A percentile compares a stretch with the other conserved stretches of the same genome.
These are phyloP conservation scores for Mallotus repandus DNA, from an alignment of 441 rosid genomes.

Conservation along the genomic window DNA sequence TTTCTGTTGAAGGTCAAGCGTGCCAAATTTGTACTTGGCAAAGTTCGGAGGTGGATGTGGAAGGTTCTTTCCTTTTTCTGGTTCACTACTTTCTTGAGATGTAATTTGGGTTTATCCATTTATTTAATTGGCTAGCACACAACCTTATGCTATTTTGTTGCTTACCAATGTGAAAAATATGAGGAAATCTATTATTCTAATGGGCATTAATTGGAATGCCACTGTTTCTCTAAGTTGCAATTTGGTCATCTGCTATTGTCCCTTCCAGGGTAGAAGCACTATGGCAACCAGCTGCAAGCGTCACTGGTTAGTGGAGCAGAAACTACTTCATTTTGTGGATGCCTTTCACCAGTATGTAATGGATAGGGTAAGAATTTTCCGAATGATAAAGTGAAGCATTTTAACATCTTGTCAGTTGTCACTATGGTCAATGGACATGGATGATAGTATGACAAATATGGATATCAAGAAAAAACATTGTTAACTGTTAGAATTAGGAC, in stretches of 20 bases:
- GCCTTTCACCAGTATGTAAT: conserved; percentile 98
- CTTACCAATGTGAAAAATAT: neutral
- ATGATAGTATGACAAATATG: neutral
- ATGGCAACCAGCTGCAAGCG: conserved; percentile 55
- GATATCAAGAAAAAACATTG: neutral
- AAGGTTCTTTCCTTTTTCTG: conserved; percentile 51
- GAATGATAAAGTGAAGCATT: conserved; percentile 12
- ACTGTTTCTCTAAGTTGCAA: neutral
- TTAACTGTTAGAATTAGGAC: neutral
- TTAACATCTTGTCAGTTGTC: neutral
- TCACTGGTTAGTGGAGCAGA: conserved; percentile 96
- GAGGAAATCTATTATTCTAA: conserved; percentile 2
- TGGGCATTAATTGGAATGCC: neutral
- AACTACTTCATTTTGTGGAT: conserved; percentile 96
- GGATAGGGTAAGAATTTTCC: conserved; percentile 79
- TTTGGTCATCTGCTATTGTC: conserved; percentile 20
- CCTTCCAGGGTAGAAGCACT: conserved; percentile 64
- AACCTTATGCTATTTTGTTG: neutral
- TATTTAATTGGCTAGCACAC: neutral
- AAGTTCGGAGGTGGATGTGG: conserved; percentile 98
- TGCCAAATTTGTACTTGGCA: conserved; percentile 90
- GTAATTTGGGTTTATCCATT: neutral
- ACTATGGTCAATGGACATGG: neutral
- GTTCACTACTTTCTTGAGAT: conserved; percentile 11
- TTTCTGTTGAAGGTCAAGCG: conserved; percentile 94